Conservation (phyloP, 306 rosid genomes). For the Rubus idaeus region DNA sequence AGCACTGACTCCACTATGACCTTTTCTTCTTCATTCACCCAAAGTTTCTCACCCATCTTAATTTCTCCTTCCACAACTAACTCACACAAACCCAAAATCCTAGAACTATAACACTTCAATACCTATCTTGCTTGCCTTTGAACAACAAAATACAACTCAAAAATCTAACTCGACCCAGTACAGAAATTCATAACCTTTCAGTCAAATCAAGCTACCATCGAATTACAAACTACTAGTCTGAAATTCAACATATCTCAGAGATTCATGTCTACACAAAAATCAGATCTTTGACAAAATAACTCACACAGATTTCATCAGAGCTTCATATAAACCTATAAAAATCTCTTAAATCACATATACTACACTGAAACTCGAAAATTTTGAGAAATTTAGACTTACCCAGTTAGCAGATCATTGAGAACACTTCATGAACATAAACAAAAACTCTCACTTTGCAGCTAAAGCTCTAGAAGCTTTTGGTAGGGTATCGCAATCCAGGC, state of each 20-base stretch:
- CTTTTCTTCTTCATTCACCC: conserved; percentile 71
- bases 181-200: neutral
- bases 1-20: conserved; percentile 73
- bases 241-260: conserved; percentile 19
- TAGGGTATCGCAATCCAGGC: conserved; percentile 3
- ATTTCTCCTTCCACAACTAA: conserved; percentile 23
- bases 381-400: conserved; percentile 10
- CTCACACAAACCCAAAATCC: conserved; percentile 22
- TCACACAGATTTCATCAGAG: neutral
- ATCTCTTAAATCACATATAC: conserved; percentile 3
- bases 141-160: neutral
- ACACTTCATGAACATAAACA: neutral
- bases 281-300: conserved; percentile 12
- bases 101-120: conserved; percentile 8
- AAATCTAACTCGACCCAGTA: neutral
- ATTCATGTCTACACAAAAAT: conserved; percentile 13
- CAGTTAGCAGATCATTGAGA: conserved; percentile 12
- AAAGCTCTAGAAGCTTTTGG: neutral
- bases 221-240: neutral
- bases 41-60: conserved; percentile 64
- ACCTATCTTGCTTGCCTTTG: neutral
- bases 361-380: neutral
- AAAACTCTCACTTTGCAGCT: conserved; percentile 3
- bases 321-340: conserved; percentile 8
- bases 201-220: neutral